Base-by-base conservation (phyloP, 2,329 filamentous ascomycete species). In the Aspergillus ruber region DNA sequence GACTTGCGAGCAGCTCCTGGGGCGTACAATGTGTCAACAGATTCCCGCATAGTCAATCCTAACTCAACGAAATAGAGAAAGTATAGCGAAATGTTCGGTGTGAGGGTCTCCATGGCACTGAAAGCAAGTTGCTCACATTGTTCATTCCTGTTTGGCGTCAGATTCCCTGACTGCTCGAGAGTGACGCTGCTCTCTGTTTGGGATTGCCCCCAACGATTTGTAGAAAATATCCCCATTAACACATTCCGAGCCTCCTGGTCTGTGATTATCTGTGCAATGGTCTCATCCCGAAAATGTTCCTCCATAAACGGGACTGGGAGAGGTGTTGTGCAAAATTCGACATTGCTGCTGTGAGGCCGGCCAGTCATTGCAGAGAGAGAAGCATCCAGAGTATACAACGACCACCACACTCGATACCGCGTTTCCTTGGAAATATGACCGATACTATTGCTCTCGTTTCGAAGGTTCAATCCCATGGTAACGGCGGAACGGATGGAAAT, bases 321-420 rank as follows among this genome's bases (percentile, higher is more conserved):
- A 20, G 70, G 68, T 0, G 69, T 70, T 10, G 67, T 72, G 56
- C 68, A 71, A 47, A 71, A 69, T 1, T 63, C 60, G 15, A 65
- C 59, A n/a, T 55, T 56, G 23, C 66, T 63, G 52, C 59, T 65
- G n/a, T 63, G 66, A 3, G 69, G 67, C 36, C 72, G 66, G 27
- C 72, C 72, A 25, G 69, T 72, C 59, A 72, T 68, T 50, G 67
- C 62, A 46, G 63, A 68, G 9, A 74, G 59, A 20, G 63, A 59
- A 23, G 65, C 65, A 53, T 74, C 72, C 9, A 74, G 56, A 27
- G 62, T 55, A 38, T 70, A 69, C 2, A 74, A 50, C 13, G 70
- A 65, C 67, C 70, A 73, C 72, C 72, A 74, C 6, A 73, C 63
- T 13, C 69, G 61, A 50, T 71, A 72, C 13, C 70, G 66, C 43